Evolutionary conservation across 1,284 basidiomycete genomes (phyloP).

Genomic region (Apiotrichum domesticum): DNA sequence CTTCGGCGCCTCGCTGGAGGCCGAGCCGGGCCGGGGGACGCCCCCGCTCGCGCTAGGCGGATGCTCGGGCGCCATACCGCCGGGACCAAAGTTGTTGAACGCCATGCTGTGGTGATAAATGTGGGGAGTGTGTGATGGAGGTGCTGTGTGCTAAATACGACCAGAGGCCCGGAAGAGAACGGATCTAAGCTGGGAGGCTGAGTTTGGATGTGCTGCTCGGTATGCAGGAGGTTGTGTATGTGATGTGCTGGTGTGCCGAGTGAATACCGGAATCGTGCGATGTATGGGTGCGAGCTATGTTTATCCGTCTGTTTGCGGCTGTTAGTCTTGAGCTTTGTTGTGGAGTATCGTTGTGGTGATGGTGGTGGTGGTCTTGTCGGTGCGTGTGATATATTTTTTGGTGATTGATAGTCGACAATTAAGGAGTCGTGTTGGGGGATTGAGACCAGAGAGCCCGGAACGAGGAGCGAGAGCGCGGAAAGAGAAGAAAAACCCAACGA

Average conservation of each 20-base stretch:
- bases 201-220: no score
- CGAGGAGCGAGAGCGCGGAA: neutral
- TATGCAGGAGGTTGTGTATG: no score
- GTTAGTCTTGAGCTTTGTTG: neutral
- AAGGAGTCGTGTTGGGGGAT: neutral
- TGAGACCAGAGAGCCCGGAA: conserved; percentile 8
- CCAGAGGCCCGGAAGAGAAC: no score
- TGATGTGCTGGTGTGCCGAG: no score
- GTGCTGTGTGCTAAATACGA: no score
- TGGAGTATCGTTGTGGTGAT: neutral
- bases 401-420: neutral
- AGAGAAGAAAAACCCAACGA: conserved; percentile 4
- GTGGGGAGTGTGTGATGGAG: neutral
- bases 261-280: neutral
- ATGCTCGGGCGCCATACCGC: neutral
- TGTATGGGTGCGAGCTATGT: neutral
- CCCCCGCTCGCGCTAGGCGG: no score
- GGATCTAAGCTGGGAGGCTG: no score
- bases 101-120: neutral
- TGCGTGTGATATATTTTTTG: conserved; percentile 4
- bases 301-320: no score
- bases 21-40: no score
- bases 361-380: neutral
- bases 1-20: conserved; percentile 32
- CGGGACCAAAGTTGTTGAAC: conserved; percentile 4